Percentiles rank a stretch among this genome's conserved stretches.
These are phyloP conservation scores for Trametes hirsuta DNA, from an alignment of 1,284 basidiomycete species.

Conservation along the genomic window DNA sequence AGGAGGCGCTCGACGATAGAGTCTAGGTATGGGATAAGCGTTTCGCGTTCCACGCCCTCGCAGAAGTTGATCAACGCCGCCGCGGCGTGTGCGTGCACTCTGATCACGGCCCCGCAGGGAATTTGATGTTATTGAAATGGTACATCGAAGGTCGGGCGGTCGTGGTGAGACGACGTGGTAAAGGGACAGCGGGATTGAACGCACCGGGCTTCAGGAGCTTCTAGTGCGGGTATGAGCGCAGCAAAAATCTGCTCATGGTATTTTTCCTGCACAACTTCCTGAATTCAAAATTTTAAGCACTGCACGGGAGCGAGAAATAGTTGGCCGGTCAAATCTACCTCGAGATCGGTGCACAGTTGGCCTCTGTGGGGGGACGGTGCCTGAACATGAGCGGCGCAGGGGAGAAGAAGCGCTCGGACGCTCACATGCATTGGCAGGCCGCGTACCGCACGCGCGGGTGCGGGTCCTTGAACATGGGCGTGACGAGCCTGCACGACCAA, in stretches of 20 bases:
- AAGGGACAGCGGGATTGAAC: too few relatives aligned
- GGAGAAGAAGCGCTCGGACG: slow-evolving; percentile 16
- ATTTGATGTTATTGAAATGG: too few relatives aligned
- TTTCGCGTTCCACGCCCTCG: slow-evolving; percentile 76
- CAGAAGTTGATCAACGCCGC: slow-evolving; percentile 90
- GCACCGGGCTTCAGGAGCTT: slow-evolving; percentile 76
- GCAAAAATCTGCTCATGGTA: slow-evolving; percentile 72
- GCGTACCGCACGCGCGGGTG: slow-evolving; percentile 84
- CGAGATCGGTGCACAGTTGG: slow-evolving; percentile 82
- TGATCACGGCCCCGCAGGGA: too few relatives aligned
- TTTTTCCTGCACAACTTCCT: slow-evolving; percentile 77
- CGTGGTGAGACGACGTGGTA: too few relatives aligned
- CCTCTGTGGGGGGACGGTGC: slow-evolving; percentile 49
- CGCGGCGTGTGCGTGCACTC: slow-evolving; percentile 83
- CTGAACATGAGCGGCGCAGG: neutral
- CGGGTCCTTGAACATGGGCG: slow-evolving; percentile 73
- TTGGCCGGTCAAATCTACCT: slow-evolving; percentile 46
- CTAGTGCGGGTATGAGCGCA: slow-evolving; percentile 71
- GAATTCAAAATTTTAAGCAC: neutral
- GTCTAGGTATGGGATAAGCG: slow-evolving; percentile 75
- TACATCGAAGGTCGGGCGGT: too few relatives aligned
- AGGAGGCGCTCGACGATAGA: slow-evolving; percentile 74
- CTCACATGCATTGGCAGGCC: slow-evolving; percentile 86
- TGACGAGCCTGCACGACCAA: slow-evolving; percentile 57
- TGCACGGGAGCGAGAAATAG: neutral